phyloP scores from a whole-genome alignment of 495 filamentous ascomycete genomes.

The Trichoderma orchidacearum region DNA sequence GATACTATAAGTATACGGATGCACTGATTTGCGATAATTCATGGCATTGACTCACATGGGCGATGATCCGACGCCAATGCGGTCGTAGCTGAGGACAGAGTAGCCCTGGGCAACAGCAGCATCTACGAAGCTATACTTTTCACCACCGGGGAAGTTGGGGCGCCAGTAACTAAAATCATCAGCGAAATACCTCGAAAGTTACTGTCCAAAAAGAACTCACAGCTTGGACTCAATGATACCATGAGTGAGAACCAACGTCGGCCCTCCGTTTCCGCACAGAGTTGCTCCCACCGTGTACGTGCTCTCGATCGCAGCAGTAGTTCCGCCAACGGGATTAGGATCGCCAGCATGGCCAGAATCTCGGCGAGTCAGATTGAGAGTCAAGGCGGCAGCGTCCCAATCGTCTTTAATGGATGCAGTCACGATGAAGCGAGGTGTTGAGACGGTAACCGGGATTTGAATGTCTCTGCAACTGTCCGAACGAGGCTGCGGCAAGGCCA shows the following conservation, averaged over 20 bases:
- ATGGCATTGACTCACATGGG: conserved; percentile 18
- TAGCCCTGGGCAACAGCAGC: conserved; percentile 37
- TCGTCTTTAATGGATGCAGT: conserved; percentile 9
- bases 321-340: conserved; percentile 7
- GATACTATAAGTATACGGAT: neutral
- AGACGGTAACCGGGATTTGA: conserved; percentile 11
- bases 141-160: conserved; percentile 13
- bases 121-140: conserved; percentile 41
- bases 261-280: conserved; percentile 10
- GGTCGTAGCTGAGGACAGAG: conserved; percentile 40
- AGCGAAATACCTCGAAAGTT: neutral
- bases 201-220: conserved; percentile 1
- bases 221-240: conserved; percentile 15
- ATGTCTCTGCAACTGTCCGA: conserved; percentile 4
- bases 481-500: neutral
- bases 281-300: conserved; percentile 11
- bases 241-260: conserved; percentile 11
- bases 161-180: conserved; percentile 9
- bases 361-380: conserved; percentile 12
- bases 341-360: conserved; percentile 6
- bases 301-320: conserved; percentile 7
- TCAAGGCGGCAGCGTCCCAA: conserved; percentile 14
- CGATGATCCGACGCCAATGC: conserved; percentile 44
- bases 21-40: neutral
- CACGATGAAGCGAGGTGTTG: conserved; percentile 11